These are phyloP conservation scores for Solanum etuberosum DNA, from an alignment of 257 asterid genomes.

Conservation along the genomic window DNA sequence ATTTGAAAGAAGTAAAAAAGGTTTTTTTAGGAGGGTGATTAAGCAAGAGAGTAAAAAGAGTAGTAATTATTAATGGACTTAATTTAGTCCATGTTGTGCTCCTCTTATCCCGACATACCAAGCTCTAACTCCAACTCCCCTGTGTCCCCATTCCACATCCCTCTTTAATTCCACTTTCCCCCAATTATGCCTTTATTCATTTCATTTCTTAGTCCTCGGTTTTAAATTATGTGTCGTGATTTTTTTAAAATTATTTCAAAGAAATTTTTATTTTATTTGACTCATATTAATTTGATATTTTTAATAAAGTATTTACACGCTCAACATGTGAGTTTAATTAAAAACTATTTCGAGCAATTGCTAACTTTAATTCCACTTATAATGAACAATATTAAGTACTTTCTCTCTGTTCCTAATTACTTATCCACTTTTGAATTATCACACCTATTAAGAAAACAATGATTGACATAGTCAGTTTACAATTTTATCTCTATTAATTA, in stretches of 20 bases:
- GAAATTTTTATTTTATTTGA: background rate
- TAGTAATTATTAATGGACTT: background rate
- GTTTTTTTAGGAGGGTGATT: background rate
- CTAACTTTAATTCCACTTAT: background rate
- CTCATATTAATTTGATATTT: no score
- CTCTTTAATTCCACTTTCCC: background rate
- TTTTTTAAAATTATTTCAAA: background rate
- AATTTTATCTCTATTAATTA: no score
- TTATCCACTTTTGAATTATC: no score
- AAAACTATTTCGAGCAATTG: background rate
- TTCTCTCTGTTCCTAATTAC: no score
- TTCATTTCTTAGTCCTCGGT: background rate
- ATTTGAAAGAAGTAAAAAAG: no score
- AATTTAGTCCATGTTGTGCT: slow-evolving; percentile 17
- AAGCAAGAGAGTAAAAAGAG: background rate
- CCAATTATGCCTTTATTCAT: background rate
- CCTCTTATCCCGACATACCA: slow-evolving; percentile 23
- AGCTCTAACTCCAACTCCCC: slow-evolving; percentile 12
- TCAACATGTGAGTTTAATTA: background rate
- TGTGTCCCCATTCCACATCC: background rate
- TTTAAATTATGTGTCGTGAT: background rate
- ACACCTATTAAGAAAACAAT: no score
- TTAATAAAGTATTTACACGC: no score
- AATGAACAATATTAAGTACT: background rate
- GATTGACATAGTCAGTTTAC: no score